Conservation (phyloP, 176 grass and related monocot genomes). For the Oryza rufipogon region DNA sequence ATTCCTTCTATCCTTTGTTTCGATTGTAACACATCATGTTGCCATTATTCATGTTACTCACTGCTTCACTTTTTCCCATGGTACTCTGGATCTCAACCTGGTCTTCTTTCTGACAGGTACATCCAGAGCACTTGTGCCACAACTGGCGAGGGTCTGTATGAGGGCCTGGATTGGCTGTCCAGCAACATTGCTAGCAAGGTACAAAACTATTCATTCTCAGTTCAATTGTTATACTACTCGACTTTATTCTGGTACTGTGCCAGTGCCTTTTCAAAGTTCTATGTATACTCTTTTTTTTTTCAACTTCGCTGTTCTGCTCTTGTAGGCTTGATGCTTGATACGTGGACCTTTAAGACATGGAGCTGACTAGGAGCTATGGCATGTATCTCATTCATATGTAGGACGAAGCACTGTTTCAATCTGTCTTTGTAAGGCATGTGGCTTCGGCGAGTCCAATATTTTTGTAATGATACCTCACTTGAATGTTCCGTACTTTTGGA, state of each 20-base stretch:
- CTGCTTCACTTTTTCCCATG: background rate
- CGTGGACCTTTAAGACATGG: background rate
- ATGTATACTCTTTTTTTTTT: background rate
- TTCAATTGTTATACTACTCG: background rate
- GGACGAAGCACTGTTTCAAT: constrained; percentile 25
- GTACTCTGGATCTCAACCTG: background rate
- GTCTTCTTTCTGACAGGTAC: constrained; percentile 41
- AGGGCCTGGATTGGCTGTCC: constrained; percentile 61
- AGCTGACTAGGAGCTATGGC: constrained; percentile 33
- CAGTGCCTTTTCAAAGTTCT: background rate
- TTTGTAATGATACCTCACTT: constrained; percentile 45
- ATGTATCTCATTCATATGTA: constrained; percentile 30
- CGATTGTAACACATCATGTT: background rate
- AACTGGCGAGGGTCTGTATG: constrained; percentile 55
- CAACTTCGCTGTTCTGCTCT: background rate
- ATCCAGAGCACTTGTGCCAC: constrained; percentile 66
- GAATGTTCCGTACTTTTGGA: constrained; percentile 24
- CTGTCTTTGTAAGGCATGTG: background rate
- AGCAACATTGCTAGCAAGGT: constrained; percentile 68
- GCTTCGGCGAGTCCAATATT: constrained; percentile 15
- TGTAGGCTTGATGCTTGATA: constrained; percentile 46
- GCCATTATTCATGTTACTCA: background rate
- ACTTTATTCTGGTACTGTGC: background rate
- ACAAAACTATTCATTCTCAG: background rate
- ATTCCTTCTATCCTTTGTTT: background rate